Base-by-base conservation (phyloP, 2,329 filamentous ascomycete genomes). In the Amauroascus niger region DNA sequence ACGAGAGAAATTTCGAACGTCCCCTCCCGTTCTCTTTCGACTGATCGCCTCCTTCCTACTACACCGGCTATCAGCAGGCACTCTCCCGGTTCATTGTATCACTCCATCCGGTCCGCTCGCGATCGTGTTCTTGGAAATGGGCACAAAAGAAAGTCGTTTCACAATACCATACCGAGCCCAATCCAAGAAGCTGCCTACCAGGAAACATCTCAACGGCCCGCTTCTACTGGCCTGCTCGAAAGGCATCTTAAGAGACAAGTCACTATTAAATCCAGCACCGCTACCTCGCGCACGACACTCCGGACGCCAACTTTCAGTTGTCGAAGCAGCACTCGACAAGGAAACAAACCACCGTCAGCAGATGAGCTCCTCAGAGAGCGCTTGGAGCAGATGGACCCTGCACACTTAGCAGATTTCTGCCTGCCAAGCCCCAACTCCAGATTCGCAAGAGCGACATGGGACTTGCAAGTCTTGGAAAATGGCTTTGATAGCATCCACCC, bases 361-460 rank as follows among this genome's bases (percentile, higher is more conserved):
- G 50, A 58, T 30, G 56, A 58, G 8, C 26, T 58, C 13, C 50
- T 58, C 14, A 41, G 56, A 13, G 50, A 58, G 24, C 50, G 56
- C 1, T 41, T 58, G 32, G 51, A 52, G 14, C 50, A 49, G 30
- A 54, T 58, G 35, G 56, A 58, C 24, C 52, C 56, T 9, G 37
- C 52, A 28, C 43, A 52, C 30, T 32, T 56, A 20, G 54, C 56
- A n/a, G 47, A 56, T 40, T 55, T 50, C 33, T 54, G 46, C 35
- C 37, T 18, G 28, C 52, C 52, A 24, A 54, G 43, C 24, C 35
- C 44, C 13, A 33, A 24, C 13, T 43, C 52, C 7, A 35, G 26
- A 35, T 3, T 33, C 28, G 6, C 47, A 30, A 44, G 52, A 11
- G 22, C 39, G 24, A 33, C 30, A 2, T 48, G 35, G 26, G 32